These are phyloP conservation scores for Melaleuca quinquenervia DNA, from an alignment of 345 rosid genomes.

Conservation along the genomic window DNA sequence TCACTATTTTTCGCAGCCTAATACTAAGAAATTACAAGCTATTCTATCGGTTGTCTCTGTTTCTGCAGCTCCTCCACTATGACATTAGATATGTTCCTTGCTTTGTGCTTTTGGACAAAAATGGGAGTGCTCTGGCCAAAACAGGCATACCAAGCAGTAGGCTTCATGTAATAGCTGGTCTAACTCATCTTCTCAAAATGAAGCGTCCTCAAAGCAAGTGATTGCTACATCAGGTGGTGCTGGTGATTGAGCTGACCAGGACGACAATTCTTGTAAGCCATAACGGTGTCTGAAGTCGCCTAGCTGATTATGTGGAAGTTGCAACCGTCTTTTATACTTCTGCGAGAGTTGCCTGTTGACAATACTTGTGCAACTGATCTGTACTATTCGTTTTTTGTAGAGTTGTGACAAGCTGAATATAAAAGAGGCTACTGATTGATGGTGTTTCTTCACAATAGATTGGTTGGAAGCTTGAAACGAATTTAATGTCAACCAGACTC, in stretches of 20 bases:
- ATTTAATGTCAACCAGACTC: neutral
- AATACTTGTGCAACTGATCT: neutral
- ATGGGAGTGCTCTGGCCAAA: conserved; percentile 72
- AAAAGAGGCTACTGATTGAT: neutral
- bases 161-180: conserved; percentile 77
- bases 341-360: neutral
- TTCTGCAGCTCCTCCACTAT: conserved; percentile 76
- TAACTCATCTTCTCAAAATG: conserved; percentile 80
- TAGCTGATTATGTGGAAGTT: neutral
- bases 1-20: conserved; percentile 39
- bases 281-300: neutral
- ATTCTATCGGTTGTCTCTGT: neutral
- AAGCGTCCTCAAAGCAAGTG: conserved; percentile 24
- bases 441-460: neutral
- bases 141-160: conserved; percentile 84
- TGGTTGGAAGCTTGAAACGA: neutral
- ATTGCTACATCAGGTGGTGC: neutral
- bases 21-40: conserved; percentile 46
- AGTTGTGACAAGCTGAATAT: neutral
- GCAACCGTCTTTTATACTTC: neutral
- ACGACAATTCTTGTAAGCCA: neutral
- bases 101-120: conserved; percentile 78
- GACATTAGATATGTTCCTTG: conserved; percentile 87
- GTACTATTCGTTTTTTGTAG: neutral
- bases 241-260: neutral